Percentiles rank a stretch among this genome's conserved stretches.
phyloP scores from a whole-genome alignment of 768 basidiomycete genomes.

The Russula abietina region DNA sequence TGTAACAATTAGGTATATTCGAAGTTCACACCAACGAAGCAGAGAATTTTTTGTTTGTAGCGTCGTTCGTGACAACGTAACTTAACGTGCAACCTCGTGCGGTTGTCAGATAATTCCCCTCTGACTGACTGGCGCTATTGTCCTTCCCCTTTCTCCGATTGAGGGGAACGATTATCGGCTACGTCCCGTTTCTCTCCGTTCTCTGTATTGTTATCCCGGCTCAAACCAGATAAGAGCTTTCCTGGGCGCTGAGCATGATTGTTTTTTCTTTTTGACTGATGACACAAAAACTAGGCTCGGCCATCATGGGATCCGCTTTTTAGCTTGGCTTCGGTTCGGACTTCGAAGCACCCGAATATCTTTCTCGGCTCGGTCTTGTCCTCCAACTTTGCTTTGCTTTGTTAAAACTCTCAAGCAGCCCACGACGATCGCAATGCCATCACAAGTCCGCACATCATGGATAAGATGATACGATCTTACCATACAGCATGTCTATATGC shows the following conservation, averaged over 20 bases:
- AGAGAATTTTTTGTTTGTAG: slow-evolving; percentile 10
- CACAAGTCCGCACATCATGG: neutral
- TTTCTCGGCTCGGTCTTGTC: neutral
- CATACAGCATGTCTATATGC: neutral
- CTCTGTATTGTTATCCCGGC: neutral
- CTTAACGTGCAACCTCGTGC: slow-evolving; percentile 15
- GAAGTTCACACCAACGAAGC: slow-evolving; percentile 2
- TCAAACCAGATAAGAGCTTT: neutral
- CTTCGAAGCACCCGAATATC: neutral
- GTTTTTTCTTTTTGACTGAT: neutral
- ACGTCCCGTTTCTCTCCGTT: neutral
- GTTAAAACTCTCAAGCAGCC: neutral
- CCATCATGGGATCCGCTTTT: neutral
- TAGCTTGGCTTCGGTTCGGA: neutral
- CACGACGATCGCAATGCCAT: neutral
- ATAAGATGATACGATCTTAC: neutral
- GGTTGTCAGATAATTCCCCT: neutral
- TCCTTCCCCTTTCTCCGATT: neutral
- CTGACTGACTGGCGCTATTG: slow-evolving; percentile 2
- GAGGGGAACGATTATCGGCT: neutral
- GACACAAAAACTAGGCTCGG: neutral
- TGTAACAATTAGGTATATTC: slow-evolving; percentile 11
- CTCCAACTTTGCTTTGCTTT: neutral
- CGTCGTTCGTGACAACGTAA: slow-evolving; percentile 9
- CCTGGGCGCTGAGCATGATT: neutral